Base-by-base conservation (phyloP, 768 basidiomycete genomes). In the Arthromyces matolae region DNA sequence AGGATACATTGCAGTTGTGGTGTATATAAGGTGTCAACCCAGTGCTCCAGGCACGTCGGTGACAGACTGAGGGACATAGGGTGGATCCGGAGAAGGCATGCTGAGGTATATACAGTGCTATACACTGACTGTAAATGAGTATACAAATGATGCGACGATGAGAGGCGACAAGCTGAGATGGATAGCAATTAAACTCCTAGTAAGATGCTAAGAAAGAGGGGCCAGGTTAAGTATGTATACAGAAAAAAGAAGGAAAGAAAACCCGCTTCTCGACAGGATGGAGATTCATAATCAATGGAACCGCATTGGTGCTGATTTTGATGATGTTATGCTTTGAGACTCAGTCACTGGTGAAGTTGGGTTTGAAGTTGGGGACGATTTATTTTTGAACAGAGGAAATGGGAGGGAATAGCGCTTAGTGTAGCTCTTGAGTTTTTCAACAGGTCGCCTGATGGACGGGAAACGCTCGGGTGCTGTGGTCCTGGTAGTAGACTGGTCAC, bases 361-460 rank as follows among this genome's bases (percentile, higher is more conserved):
- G 16, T 35, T 38, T 12, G 42, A 18, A 14, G 36, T 29, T 9
- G 36, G 19, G 22, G 44, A 8, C 3, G 41, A 33, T 18, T 37
- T 42, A 37, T 14, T 48, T 23, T 51, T 55, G 48, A 73, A 71
- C 34, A 72, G 46, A 10, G 73, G 72, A 44, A 77, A 70, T 14
- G 72, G 71, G 35, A 75, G 62, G 6, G 75, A 75, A 57, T 76
- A 78, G n/a, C 75, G 69, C 49, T 77, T 76, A 16, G 74, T 76
- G 46, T 75, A 65, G 13, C 65, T 69, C 38, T 68, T 71, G 10
- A 77, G 56, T 45, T 65, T 70, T 39, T 64, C 60, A 45, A 75
- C 73, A 0, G 73, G 64, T 64, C 10, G 53, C 60, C 58, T 59
- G 37, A 68, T 50, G 27, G 64, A 61, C 28, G 66, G 65, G 16